Evolutionary conservation across 805 yeast species (phyloP), one percentile per base, ranked within the genome.

Genomic region (Lipomyces sp.): DNA sequence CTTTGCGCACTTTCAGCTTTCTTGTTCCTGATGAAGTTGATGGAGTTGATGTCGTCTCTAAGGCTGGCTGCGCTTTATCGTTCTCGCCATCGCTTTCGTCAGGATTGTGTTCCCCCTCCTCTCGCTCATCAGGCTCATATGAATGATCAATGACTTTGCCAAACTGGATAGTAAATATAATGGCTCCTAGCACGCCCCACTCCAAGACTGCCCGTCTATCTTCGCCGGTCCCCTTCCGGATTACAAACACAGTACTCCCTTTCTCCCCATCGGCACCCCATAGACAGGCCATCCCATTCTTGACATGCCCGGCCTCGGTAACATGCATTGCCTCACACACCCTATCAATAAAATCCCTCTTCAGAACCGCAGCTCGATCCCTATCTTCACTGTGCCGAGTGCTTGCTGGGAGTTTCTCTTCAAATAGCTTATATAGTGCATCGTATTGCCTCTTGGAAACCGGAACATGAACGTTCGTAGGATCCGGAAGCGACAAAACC

Each of bases 101-200:
- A 13, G 29, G 42, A 11, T 18, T 32, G n/a, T 60, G 58, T 10
- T 59, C 62, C 50, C 51, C 7, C 39, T 45, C 32, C 39, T 34
- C 18, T 39, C 53, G 13, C 32, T 58, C 2, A 57, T 5, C 37
- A 15, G 24, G 33, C n/a, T 29, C 55, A 15, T 55, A 51, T 32
- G 51, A 50, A 33, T 10, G 39, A 3, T 54, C 66, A 3, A 59
- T 56, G 29, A 53, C 57, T 30, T 62, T 65, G 37, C 69, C 69
- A 32, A 50, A 64, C 42, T 39, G 18, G 7, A 62, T 34, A 13
- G 59, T 56, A 32, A 63, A 66, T 18, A 66, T 29, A 4, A 59
- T 58, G 5, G 69, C 66, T 2, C 65, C 69, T 29, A 61, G 32
- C 18, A 54, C 62, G 10, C 64, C 60, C 66, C 69, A 66, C 32